Percentiles rank a stretch among this genome's conserved stretches.
Conservation (phyloP, 106 monocot species). For the Platanthera zijinensis region DNA sequence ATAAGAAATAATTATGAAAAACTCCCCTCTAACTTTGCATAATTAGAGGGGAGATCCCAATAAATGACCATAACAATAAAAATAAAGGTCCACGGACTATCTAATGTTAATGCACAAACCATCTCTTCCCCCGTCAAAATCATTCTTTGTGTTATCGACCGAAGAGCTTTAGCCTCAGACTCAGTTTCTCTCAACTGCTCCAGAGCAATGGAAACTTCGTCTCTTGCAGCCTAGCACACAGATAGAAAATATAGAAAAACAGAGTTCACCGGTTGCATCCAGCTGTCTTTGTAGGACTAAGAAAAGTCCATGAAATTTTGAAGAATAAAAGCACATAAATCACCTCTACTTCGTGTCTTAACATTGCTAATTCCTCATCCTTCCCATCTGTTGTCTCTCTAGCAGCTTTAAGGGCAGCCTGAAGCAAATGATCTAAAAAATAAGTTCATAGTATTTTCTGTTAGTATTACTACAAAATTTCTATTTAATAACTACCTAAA, state of each 20-base stretch:
- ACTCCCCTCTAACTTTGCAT: no score
- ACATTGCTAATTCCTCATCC: conserved; percentile 55
- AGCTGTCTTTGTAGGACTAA: not conserved
- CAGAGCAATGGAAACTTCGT: conserved; percentile 30
- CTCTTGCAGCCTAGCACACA: conserved; percentile 40
- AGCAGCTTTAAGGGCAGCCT: conserved; percentile 76
- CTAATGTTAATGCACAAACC: conserved; percentile 23
- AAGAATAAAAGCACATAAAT: not conserved
- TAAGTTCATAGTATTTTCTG: no score
- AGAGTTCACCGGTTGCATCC: not conserved
- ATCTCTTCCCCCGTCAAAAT: conserved; percentile 76
- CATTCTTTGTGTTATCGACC: conserved; percentile 74
- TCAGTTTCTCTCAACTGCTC: conserved; percentile 55
- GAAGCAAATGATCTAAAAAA: not conserved
- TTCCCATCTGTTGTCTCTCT: conserved; percentile 45
- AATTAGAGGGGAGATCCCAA: no score
- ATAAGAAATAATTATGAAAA: no score
- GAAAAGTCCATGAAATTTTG: not conserved
- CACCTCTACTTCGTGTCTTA: conserved; percentile 60
- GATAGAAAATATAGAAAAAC: not conserved
- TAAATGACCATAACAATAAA: not conserved
- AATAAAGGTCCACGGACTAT: not conserved
- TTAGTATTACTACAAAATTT: no score
- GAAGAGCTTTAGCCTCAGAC: conserved; percentile 55
- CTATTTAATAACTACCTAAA: not conserved